Evolutionary conservation across 2,329 filamentous ascomycete genomes (phyloP).

Genomic region (Trichoderma sp.): DNA sequence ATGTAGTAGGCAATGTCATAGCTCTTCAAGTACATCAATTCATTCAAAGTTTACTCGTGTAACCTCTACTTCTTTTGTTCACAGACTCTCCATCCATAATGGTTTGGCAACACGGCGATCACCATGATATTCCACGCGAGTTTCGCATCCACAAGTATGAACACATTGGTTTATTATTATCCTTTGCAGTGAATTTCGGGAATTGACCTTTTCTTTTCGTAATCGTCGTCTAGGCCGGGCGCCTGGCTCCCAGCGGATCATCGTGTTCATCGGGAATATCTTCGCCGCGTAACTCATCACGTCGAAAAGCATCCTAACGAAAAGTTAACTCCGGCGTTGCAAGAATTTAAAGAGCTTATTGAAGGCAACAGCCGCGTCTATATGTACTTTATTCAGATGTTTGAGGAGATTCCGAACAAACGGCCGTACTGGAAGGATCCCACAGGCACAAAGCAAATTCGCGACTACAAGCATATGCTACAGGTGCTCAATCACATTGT

Average conservation of each 20-base stretch:
- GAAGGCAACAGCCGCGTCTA: conserved; percentile 65
- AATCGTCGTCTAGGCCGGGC: conserved; percentile 48
- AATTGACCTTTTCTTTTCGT: not conserved
- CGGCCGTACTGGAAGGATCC: conserved; percentile 64
- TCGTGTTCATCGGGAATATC: conserved; percentile 64
- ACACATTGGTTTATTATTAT: not conserved
- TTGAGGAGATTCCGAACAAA: conserved; percentile 53
- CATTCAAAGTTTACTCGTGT: not conserved
- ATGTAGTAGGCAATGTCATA: not conserved
- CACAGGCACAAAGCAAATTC: conserved; percentile 64
- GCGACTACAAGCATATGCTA: conserved; percentile 69
- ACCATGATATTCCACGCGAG: conserved; percentile 55
- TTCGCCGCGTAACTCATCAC: conserved; percentile 59
- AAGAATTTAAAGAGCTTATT: conserved; percentile 69
- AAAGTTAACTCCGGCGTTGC: conserved; percentile 61
- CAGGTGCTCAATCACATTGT: conserved; percentile 65
- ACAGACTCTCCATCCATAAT: conserved; percentile 40
- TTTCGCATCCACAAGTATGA: conserved; percentile 52
- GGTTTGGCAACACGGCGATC: conserved; percentile 56
- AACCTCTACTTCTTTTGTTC: not conserved
- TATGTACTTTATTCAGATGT: conserved; percentile 71
- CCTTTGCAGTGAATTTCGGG: no score
- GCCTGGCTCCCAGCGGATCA: conserved; percentile 68
- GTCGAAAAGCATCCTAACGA: conserved; percentile 54
- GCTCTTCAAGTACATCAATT: not conserved